phyloP scores from a whole-genome alignment of 495 filamentous ascomycete genomes.

The Chaetomium cochliodes region DNA sequence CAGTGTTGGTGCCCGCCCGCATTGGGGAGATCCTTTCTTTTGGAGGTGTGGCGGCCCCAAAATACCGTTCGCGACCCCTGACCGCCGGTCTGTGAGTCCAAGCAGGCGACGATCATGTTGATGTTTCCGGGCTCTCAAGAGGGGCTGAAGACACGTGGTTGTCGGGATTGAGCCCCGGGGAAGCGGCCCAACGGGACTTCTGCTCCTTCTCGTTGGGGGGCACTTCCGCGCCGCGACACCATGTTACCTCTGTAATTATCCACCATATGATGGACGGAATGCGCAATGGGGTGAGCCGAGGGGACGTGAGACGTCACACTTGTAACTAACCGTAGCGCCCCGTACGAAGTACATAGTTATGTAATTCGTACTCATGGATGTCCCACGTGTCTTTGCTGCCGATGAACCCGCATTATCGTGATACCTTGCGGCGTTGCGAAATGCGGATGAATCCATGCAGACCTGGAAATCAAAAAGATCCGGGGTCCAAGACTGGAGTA shows the following conservation, averaged over 20 bases:
- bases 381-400: not conserved
- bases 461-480: not conserved
- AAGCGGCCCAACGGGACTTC: constrained; percentile 1
- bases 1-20: not conserved
- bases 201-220: not conserved
- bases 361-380: no score
- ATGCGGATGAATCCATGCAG: not conserved
- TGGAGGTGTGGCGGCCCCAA: not conserved
- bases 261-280: not conserved
- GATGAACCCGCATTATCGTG: not conserved
- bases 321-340: no score
- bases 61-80: not conserved
- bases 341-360: no score
- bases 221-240: not conserved
- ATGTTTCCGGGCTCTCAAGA: constrained; percentile 6
- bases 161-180: constrained; percentile 2
- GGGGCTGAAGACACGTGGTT: constrained; percentile 18
- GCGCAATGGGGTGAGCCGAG: not conserved
- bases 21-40: not conserved
- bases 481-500: not conserved
- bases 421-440: not conserved
- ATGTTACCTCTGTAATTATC: not conserved
- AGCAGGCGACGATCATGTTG: constrained; percentile 15
- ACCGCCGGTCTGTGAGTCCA: constrained; percentile 5
- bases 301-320: no score